phyloP scores from a whole-genome alignment of 768 basidiomycete genomes.

The Pholiota microspora region DNA sequence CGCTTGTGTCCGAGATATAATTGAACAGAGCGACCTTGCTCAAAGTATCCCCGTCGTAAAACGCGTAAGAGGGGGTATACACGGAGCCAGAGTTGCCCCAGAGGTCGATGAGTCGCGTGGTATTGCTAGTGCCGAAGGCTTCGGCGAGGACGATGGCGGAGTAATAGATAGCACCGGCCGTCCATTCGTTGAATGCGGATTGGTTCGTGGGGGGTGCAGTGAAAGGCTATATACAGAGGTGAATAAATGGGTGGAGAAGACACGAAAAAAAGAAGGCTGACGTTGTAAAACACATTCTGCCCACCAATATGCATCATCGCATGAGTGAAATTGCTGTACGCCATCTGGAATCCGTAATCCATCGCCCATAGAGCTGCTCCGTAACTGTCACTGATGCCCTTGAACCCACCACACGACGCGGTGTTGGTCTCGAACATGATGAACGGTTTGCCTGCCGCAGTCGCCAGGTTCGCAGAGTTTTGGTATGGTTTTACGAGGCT shows the following conservation, averaged over 20 bases:
- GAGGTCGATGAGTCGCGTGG: conserved; percentile 67
- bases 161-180: conserved; percentile 73
- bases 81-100: conserved; percentile 46
- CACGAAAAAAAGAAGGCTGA: conserved; percentile 25
- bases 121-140: conserved; percentile 62
- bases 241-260: neutral
- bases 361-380: conserved; percentile 65
- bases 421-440: conserved; percentile 75
- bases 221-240: conserved; percentile 43
- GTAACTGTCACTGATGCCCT: conserved; percentile 60
- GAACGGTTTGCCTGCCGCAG: conserved; percentile 42
- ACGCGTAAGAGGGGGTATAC: conserved; percentile 65
- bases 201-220: conserved; percentile 57
- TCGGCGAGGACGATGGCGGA: conserved; percentile 70
- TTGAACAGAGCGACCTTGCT: conserved; percentile 71
- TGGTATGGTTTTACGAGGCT: conserved; percentile 52
- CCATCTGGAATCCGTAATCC: conserved; percentile 65
- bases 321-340: conserved; percentile 53
- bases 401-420: conserved; percentile 67
- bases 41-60: conserved; percentile 70
- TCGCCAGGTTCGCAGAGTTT: conserved; percentile 44
- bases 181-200: conserved; percentile 63
- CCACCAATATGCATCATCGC: conserved; percentile 63
- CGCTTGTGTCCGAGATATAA: conserved; percentile 60
- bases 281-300: conserved; percentile 67